Conservation (phyloP, 441 rosid species). For the Geranium incanum region DNA sequence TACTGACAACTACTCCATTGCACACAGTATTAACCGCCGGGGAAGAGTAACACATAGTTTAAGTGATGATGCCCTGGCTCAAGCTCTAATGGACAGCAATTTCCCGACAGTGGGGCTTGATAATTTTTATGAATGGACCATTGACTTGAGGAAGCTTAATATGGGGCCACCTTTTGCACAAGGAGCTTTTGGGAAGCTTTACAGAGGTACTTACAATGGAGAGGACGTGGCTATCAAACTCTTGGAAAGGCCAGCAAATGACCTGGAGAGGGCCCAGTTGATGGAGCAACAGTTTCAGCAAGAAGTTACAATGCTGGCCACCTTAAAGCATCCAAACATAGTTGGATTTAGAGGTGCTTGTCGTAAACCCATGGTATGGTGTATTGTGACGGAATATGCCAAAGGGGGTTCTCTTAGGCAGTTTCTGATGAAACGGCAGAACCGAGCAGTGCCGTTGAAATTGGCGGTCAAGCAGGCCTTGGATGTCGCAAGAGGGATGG, state of each 20-base stretch:
- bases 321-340: conserved; percentile 37
- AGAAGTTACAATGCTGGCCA: conserved; percentile 45
- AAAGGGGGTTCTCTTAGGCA: conserved; percentile 44
- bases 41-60: conserved; percentile 33
- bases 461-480: conserved; percentile 12
- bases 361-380: conserved; percentile 41
- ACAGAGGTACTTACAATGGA: conserved; percentile 42
- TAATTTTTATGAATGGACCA: conserved; percentile 40
- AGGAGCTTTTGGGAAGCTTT: conserved; percentile 46
- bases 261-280: conserved; percentile 29
- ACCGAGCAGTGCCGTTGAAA: conserved; percentile 39
- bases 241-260: conserved; percentile 38
- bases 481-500: too few relatives aligned
- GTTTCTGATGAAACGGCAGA: conserved; percentile 31
- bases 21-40: conserved; percentile 33
- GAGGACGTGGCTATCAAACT: conserved; percentile 49
- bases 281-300: conserved; percentile 47
- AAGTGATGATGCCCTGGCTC: conserved; percentile 34
- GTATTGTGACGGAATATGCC: conserved; percentile 47
- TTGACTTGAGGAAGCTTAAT: conserved; percentile 38
- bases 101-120: conserved; percentile 34
- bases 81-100: conserved; percentile 36
- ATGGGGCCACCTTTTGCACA: conserved; percentile 46
- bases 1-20: conserved; percentile 30
- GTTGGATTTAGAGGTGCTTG: conserved; percentile 42